These are phyloP conservation scores for Funneliformis mosseae DNA, from an alignment of 192 early-diverging fungal genomes.

Conservation along the genomic window DNA sequence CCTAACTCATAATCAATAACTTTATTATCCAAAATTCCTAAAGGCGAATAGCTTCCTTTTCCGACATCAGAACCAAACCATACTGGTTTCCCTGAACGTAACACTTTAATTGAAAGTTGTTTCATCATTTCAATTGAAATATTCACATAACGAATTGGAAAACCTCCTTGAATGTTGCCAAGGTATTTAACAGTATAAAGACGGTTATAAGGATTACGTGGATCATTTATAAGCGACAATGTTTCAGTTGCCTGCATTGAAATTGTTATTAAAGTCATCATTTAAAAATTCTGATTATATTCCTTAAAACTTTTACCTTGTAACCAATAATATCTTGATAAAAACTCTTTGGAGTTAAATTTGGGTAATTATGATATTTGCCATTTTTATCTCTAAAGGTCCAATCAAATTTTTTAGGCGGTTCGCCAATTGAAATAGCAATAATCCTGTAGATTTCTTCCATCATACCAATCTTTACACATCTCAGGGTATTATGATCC, in stretches of 20 bases:
- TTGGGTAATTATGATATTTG: constrained; percentile 55
- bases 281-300: not conserved
- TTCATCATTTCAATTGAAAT: constrained; percentile 58
- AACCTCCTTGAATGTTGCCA: constrained; percentile 72
- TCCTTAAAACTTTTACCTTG: constrained; percentile 39
- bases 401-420: constrained; percentile 70
- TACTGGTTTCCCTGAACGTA: constrained; percentile 65
- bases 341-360: constrained; percentile 65
- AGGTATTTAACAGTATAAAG: constrained; percentile 75
- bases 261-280: not conserved
- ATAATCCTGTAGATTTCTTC: constrained; percentile 70
- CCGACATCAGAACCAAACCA: constrained; percentile 83
- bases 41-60: constrained; percentile 55
- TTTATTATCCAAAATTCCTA: constrained; percentile 65
- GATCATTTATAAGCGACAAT: constrained; percentile 73
- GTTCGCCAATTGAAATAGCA: constrained; percentile 71
- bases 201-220: constrained; percentile 62
- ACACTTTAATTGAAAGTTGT: constrained; percentile 55
- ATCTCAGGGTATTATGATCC: constrained; percentile 47
- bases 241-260: constrained; percentile 56
- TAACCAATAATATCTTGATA: constrained; percentile 62
- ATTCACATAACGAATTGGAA: constrained; percentile 71
- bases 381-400: constrained; percentile 72
- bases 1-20: constrained; percentile 66
- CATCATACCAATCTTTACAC: constrained; percentile 59